Conservation (phyloP, 257 asterid species). For the Solanum pennellii region DNA sequence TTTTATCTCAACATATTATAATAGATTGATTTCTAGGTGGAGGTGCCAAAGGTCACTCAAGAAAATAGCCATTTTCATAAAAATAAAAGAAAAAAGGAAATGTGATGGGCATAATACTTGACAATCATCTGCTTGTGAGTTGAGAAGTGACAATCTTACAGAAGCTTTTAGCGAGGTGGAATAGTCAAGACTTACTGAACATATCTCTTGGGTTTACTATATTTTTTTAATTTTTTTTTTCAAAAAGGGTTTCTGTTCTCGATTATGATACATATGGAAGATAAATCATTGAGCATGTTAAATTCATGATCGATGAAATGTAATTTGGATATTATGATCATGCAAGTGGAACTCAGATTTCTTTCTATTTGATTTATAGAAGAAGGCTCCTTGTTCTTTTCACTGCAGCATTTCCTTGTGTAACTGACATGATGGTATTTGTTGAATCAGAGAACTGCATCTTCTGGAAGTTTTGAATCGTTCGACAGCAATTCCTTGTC, state of each 20-base stretch:
- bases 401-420: background rate
- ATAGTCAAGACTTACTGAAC: background rate
- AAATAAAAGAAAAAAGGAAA: background rate
- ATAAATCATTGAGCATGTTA: background rate
- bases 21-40: background rate
- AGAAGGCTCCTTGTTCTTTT: background rate
- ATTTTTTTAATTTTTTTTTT: background rate
- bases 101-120: background rate
- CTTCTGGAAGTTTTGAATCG: constrained; percentile 60
- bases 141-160: background rate
- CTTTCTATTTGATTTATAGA: background rate
- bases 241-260: background rate
- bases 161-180: background rate
- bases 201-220: background rate
- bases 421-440: constrained; percentile 12
- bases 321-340: background rate
- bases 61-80: background rate
- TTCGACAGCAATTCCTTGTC: constrained; percentile 41
- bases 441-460: constrained; percentile 49
- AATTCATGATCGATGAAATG: background rate
- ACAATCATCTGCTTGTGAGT: background rate
- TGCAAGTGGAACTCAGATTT: background rate
- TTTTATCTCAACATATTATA: background rate
- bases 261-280: background rate
- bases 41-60: background rate